phyloP scores from a whole-genome alignment of 2,329 filamentous ascomycete species.

The Aulographum hederae region DNA sequence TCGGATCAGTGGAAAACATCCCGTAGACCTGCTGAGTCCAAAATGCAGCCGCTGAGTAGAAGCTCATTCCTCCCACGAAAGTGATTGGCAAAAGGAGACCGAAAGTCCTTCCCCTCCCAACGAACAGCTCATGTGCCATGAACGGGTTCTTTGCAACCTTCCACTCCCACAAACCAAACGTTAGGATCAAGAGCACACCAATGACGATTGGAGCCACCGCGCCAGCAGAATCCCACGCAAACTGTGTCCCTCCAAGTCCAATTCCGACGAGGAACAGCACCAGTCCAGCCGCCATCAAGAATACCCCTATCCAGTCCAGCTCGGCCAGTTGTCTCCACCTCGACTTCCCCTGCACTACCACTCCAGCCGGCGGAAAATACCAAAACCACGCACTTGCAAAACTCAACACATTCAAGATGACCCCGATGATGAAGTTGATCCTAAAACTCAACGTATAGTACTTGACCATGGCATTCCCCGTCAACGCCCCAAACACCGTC shows the following conservation, averaged over 20 bases:
- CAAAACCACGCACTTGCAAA: conserved; percentile 1
- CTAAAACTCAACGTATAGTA: conserved; percentile 2
- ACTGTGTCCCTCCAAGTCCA: conserved; percentile 1
- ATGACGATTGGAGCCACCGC: conserved; percentile 3
- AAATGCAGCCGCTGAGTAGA: conserved; percentile 4
- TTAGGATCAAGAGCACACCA: conserved; percentile 2
- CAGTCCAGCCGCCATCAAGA: conserved; percentile 2
- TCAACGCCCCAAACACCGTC: conserved; percentile 4
- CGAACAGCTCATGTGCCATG: conserved; percentile 5
- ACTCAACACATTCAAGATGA: conserved; percentile 1
- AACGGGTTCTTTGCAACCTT: conserved; percentile 5
- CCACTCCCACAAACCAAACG: conserved; percentile 4
- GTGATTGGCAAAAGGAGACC: conserved; percentile 2
- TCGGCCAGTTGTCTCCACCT: neutral
- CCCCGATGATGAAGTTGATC: conserved; percentile 5
- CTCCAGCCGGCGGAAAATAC: neutral
- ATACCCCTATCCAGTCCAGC: conserved; percentile 4
- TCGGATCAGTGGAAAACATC: conserved; percentile 2
- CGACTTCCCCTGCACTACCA: neutral
- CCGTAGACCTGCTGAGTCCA: conserved; percentile 3
- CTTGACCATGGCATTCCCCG: conserved; percentile 4
- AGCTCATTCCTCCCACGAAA: conserved; percentile 4
- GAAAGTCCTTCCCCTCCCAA: conserved; percentile 4
- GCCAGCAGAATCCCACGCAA: conserved; percentile 3
- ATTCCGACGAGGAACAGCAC: conserved; percentile 4